phyloP scores from a whole-genome alignment of 1,284 basidiomycete species.

The Ceratobasidium sp. region DNA sequence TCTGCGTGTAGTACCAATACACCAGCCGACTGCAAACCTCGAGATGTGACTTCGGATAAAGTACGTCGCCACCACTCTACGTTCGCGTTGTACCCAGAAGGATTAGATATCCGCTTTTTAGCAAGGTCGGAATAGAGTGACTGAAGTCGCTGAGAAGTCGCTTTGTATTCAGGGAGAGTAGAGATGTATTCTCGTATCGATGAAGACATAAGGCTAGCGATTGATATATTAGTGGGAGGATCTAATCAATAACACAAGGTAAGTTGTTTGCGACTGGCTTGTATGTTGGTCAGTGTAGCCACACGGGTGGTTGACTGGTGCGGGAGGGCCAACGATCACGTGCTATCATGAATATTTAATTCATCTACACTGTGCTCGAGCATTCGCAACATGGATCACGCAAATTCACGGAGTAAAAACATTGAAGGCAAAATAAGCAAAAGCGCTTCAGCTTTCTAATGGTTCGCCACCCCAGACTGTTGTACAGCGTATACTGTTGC shows the following conservation, averaged over 20 bases:
- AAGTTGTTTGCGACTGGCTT: not conserved
- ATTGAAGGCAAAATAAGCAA: too few relatives aligned
- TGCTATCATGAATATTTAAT: not conserved
- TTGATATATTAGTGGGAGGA: not conserved
- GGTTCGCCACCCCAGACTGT: conserved; percentile 9
- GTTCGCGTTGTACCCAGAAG: conserved; percentile 80
- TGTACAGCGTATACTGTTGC: conserved; percentile 18
- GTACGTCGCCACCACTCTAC: conserved; percentile 87
- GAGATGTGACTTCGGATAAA: conserved; percentile 66
- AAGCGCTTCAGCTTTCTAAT: not conserved
- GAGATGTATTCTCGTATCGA: conserved; percentile 40
- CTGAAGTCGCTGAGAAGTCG: conserved; percentile 67
- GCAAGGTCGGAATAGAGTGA: conserved; percentile 90
- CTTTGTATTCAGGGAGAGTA: conserved; percentile 46
- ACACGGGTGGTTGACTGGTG: conserved; percentile 10
- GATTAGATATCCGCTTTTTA: conserved; percentile 82
- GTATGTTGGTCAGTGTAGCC: not conserved
- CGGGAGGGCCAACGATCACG: not conserved
- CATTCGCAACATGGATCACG: too few relatives aligned
- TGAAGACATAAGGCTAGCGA: conserved; percentile 20
- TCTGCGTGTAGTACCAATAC: conserved; percentile 72
- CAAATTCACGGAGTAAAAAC: too few relatives aligned
- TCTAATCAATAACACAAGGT: not conserved
- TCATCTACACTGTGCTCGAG: too few relatives aligned
- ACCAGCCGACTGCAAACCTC: conserved; percentile 65